phyloP scores from a whole-genome alignment of 495 filamentous ascomycete genomes.

The Lasiosphaeris hirsuta region DNA sequence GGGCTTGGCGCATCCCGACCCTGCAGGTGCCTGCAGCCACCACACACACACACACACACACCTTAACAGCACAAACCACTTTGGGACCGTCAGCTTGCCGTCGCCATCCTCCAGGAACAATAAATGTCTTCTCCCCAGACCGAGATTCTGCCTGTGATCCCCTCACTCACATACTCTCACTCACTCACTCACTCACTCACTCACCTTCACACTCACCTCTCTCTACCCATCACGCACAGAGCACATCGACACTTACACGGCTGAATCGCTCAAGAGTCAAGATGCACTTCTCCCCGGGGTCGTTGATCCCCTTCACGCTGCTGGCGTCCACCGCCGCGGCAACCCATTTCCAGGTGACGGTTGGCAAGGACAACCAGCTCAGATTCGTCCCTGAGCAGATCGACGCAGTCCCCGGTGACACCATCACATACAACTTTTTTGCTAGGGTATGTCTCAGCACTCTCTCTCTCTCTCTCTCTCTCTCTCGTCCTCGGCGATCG shows the following conservation, averaged over 20 bases:
- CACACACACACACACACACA: no score
- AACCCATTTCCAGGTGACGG: slow-evolving; percentile 29
- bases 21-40: no score
- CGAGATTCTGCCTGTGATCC: neutral
- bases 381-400: slow-evolving; percentile 35
- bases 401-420: slow-evolving; percentile 38
- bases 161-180: neutral
- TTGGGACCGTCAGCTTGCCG: no score
- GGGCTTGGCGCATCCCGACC: no score
- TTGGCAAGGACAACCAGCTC: slow-evolving; percentile 37
- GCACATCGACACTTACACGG: neutral
- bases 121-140: neutral
- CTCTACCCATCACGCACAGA: neutral
- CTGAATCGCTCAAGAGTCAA: neutral
- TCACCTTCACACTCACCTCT: neutral
- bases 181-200: no score
- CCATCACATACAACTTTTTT: slow-evolving; percentile 60
- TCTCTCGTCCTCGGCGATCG: neutral
- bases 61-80: no score
- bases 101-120: neutral
- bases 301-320: slow-evolving; percentile 27
- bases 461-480: neutral
- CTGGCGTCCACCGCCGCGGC: slow-evolving; percentile 29
- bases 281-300: slow-evolving; percentile 28
- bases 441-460: slow-evolving; percentile 33